A percentile compares a stretch with the other conserved stretches of the same genome.
Conservation (phyloP, 345 rosid genomes). For the Camelina laxa region DNA sequence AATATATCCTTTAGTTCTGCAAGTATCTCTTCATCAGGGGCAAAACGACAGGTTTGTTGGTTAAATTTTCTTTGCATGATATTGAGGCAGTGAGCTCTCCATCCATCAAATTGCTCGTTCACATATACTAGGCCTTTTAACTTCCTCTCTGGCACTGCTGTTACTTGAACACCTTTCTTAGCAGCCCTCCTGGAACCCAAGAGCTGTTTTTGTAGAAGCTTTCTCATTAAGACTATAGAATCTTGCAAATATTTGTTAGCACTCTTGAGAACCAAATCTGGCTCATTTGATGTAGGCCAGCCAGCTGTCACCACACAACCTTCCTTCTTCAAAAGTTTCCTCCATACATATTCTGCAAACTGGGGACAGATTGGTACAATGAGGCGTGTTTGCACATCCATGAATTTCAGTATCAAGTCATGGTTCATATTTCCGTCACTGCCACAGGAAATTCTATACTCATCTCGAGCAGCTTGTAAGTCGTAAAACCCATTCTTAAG, state of each 20-base stretch:
- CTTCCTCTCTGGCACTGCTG: conserved; percentile 54
- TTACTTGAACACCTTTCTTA: conserved; percentile 67
- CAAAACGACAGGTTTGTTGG: conserved; percentile 49
- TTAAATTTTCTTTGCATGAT: conserved; percentile 71
- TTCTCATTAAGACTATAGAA: conserved; percentile 75
- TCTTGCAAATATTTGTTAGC: conserved; percentile 95
- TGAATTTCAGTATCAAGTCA: conserved; percentile 66
- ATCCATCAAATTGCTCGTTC: conserved; percentile 79
- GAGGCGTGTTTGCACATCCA: conserved; percentile 93
- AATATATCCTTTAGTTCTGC: conserved; percentile 65
- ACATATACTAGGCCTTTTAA: conserved; percentile 71
- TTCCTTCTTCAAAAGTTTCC: conserved; percentile 75
- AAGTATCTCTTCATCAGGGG: conserved; percentile 69
- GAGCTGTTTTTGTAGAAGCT: conserved; percentile 75
- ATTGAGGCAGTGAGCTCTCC: conserved; percentile 84
- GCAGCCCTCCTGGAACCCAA: conserved; percentile 70
- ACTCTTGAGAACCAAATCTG: conserved; percentile 77
- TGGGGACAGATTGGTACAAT: conserved; percentile 94
- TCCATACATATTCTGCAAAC: conserved; percentile 89
- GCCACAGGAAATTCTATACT: conserved; percentile 88
- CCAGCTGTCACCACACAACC: conserved; percentile 83
- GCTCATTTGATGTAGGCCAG: conserved; percentile 78
- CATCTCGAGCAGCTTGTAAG: conserved; percentile 93
- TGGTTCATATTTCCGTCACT: conserved; percentile 66
- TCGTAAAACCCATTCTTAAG: conserved; percentile 89